phyloP scores from a whole-genome alignment of 176 grass and related monocot genomes.

The Tillandsia leiboldiana region DNA sequence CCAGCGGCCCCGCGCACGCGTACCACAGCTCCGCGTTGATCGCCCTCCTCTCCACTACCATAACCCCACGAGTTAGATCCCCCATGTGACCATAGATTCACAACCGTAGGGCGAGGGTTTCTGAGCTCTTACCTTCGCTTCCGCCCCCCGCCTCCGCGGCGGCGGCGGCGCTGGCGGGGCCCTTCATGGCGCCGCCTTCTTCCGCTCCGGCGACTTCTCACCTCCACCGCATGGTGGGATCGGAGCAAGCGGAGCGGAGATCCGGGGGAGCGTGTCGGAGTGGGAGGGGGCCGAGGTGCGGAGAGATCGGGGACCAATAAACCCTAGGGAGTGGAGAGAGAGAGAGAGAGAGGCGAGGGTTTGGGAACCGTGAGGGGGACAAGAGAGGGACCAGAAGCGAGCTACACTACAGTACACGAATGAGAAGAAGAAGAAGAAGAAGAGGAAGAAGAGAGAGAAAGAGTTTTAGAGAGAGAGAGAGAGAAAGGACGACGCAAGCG shows the following conservation, averaged over 20 bases:
- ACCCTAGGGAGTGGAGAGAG: neutral
- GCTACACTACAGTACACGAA: constrained; percentile 9
- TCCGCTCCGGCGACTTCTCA: constrained; percentile 4
- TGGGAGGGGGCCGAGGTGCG: neutral
- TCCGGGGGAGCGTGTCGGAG: no score
- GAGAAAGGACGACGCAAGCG: neutral
- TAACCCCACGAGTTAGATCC: constrained; percentile 1
- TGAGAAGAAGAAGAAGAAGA: constrained; percentile 9
- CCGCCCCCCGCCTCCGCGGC: neutral
- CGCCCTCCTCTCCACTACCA: constrained; percentile 65
- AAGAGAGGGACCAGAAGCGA: constrained; percentile 29
- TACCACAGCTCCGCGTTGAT: constrained; percentile 95
- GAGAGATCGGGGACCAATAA: neutral
- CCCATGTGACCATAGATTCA: neutral
- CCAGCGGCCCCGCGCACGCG: constrained; percentile 92
- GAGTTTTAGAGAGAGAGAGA: constrained; percentile 16
- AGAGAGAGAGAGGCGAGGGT: constrained; percentile 6
- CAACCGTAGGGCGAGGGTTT: neutral
- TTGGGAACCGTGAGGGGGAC: constrained; percentile 6
- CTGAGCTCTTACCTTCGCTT: neutral
- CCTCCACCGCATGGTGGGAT: neutral
- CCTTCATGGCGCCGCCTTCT: no score
- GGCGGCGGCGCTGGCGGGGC: no score
- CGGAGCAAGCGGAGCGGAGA: neutral
- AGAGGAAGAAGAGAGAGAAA: neutral